These are phyloP conservation scores for Mycena indigotica DNA, from an alignment of 768 basidiomycete genomes.

Conservation along the genomic window DNA sequence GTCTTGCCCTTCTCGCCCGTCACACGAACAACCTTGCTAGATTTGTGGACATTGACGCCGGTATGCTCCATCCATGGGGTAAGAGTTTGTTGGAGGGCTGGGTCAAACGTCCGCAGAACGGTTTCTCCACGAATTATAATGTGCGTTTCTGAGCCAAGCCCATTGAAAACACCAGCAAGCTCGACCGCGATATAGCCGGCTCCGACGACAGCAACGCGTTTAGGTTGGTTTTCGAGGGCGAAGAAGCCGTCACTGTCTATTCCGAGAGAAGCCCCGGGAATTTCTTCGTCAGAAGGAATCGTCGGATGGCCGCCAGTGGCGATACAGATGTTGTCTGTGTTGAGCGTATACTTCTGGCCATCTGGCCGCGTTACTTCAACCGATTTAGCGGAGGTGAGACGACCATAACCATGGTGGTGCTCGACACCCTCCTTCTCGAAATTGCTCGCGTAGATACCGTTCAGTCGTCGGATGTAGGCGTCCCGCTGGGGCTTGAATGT, in stretches of 20 bases:
- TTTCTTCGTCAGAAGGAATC: conserved; percentile 71
- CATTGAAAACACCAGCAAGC: conserved; percentile 90
- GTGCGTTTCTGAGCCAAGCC: conserved; percentile 90
- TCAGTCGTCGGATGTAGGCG: conserved; percentile 88
- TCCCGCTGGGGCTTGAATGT: conserved; percentile 93
- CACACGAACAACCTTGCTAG: conserved; percentile 72
- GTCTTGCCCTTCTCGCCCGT: conserved; percentile 72
- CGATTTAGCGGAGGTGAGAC: conserved; percentile 66
- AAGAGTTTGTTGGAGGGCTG: conserved; percentile 77
- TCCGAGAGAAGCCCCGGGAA: conserved; percentile 90
- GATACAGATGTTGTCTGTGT: conserved; percentile 77
- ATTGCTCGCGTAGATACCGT: conserved; percentile 90
- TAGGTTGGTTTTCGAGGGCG: conserved; percentile 85
- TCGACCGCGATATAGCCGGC: conserved; percentile 99
- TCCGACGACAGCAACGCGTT: conserved; percentile 90
- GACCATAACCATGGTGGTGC: conserved; percentile 77
- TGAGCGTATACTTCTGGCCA: conserved; percentile 69
- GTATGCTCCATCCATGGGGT: conserved; percentile 93
- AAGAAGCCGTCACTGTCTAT: conserved; percentile 98
- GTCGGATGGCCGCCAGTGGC: conserved; percentile 87
- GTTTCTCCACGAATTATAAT: conserved; percentile 87
- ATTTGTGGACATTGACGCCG: conserved; percentile 86
- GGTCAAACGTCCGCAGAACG: conserved; percentile 93
- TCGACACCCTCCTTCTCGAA: conserved; percentile 87
- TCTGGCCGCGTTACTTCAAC: conserved; percentile 75